Evolutionary conservation across 108 stramenopile genomes (phyloP), one percentile per base, ranked within the genome.

Genomic region (Pseudonitzschia delicatissima): DNA sequence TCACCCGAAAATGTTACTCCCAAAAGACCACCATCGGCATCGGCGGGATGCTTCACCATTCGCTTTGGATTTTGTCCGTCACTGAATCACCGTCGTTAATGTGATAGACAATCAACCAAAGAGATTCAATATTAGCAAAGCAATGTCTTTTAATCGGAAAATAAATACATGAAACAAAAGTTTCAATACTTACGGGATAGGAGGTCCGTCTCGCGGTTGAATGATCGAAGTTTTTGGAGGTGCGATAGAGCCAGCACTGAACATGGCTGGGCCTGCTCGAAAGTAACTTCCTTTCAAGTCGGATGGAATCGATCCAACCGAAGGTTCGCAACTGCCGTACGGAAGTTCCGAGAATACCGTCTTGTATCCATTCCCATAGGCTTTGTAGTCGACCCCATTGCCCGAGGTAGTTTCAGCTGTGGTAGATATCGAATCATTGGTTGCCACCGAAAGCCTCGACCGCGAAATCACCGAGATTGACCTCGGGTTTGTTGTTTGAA

Each of bases 251-350:
- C 91, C 91, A 21, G 91, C 91, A 67, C 83, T 85, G 62, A 92
- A 92, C 91, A 92, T 92, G 72, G 88, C 88, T 33, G 91, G 91
- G 28, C 91, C 91, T 55, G 73, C 70, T 58, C 79, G 85, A 64
- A 76, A 92, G 66, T 92, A 92, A 2, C 83, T 87, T 34, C 91
- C 91, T 37, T 78, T 65, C 50, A 92, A 66, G 71, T 92, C 91
- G 32, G 59, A 8, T 23, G 91, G 91, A 32, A 92, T 58, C 21
- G 20, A 18, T 50, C 91, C 91, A 11, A 62, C 52, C 4, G 84
- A 78, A 27, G 69, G 35, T 20, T 44, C 45, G 64, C 74, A 81
- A 17, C 77, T 74, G 6, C 65, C 39, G 64, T 61, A 84, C 6
- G 87, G 75, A 9, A 87, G 45, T 76, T 92, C 91, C 7, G 73